Base-by-base conservation (phyloP, 768 basidiomycete genomes). In the Nidularia pulvinata region DNA sequence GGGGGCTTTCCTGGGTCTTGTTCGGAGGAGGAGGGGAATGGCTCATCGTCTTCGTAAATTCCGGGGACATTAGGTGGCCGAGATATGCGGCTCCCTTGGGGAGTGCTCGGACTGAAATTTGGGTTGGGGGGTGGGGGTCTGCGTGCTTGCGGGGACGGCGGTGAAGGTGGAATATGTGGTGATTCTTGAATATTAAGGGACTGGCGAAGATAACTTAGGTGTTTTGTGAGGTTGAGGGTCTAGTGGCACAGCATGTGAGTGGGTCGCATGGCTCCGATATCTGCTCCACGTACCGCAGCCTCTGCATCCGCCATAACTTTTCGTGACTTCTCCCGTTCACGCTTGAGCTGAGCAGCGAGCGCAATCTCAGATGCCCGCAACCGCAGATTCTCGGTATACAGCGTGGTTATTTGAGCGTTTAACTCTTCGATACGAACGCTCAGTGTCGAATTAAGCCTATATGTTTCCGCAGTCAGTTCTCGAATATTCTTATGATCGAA, bases 371-470 rank as follows among this genome's bases (percentile, higher is more conserved):
- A 89, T 60, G 89, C 85, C 53, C 88, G 85, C 59, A 93, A 76
- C 52, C 88, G 83, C 49, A 93, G 80, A 69, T 93, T 93, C 76
- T 93, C 91, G 56, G 86, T 83, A 55, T 90, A 85, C 47, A 93
- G 80, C n/a, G 80, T 79, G 46, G 90, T 87, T 69, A 93, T 87
- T 70, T 93, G 88, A 36, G 84, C 78, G 65, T 92, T 89, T 52
- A 93, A 81, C 65, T 93, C 91, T 67, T 93, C 90, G 63, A 93
- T 86, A 46, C 89, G 85, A 56, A 89, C 77, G 69, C 89, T 91
- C 57, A 93, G 78, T 14, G 89, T 91, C 43, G 91, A 91, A 73
- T 93, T 93, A 57, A 93, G 84, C 67, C 91, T 93, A 60, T 6
- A 34, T 9, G 19, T 11, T 49, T 43, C 9, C 25, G 49, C 19